Evolutionary conservation across 345 rosid species (phyloP).

Genomic region (Ailanthus altissimus): DNA sequence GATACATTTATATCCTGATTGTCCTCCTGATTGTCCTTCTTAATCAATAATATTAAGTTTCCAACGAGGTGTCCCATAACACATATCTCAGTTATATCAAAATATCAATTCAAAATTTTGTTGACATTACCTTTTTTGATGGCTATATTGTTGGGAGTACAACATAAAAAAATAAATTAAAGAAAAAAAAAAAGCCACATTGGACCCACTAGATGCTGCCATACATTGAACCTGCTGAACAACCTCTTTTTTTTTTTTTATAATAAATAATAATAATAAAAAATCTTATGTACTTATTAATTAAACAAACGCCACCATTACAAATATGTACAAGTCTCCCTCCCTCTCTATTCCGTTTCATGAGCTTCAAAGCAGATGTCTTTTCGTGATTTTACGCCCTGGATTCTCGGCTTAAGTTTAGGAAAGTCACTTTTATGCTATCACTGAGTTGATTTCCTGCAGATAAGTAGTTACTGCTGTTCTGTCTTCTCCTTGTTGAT

Average conservation of each 20-base stretch:
- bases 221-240: slow-evolving; percentile 20
- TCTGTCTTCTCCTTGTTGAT: not conserved
- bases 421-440: slow-evolving; percentile 13
- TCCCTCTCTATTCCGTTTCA: not conserved
- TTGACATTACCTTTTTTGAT: not conserved
- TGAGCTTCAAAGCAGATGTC: not conserved
- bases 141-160: not conserved
- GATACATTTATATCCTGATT: not conserved
- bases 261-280: not conserved
- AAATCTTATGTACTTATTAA: not conserved
- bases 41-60: not conserved
- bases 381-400: slow-evolving; percentile 14
- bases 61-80: not conserved
- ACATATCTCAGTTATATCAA: not conserved
- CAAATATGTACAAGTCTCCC: not conserved
- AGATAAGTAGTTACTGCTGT: slow-evolving; percentile 16
- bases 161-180: not conserved
- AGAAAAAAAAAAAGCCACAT: not conserved
- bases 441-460: slow-evolving; percentile 16
- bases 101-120: not conserved
- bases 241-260: not conserved
- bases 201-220: slow-evolving; percentile 20
- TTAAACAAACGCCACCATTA: not conserved
- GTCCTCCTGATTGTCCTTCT: not conserved
- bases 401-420: slow-evolving; percentile 22